Base-by-base conservation (phyloP, 306 rosid genomes). In the Urtica urens region DNA sequence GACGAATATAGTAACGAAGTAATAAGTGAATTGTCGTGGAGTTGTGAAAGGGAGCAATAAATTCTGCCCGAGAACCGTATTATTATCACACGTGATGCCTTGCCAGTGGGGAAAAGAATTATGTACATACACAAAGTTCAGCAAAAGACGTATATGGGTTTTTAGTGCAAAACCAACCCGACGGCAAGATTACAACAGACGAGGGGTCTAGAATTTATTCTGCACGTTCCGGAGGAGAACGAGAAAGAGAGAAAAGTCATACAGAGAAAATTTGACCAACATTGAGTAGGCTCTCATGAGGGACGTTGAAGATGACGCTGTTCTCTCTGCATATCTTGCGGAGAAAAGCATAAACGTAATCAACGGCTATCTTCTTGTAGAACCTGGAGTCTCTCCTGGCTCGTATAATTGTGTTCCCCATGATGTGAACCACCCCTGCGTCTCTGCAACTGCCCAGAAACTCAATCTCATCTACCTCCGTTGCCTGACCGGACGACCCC, bases 231-330 rank as follows among this genome's bases (percentile, higher is more conserved):
- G n/a, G n/a, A n/a, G n/a, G n/a, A n/a, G n/a, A n/a, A n/a, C n/a
- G n/a, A n/a, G n/a, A n/a, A n/a, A 7, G 10, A 23, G 30, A 15
- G 17, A 30, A 37, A 29, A 23, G 37, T 54, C 77, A 90, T 60
- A 92, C 94, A 68, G 72, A 92, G 58, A 85, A 79, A 64, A 85
- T 62, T 56, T 82, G 99, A 10, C 99, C 99, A 55, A 92, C 99
- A 59, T 92, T 85, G 55, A 92, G 62, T 23, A 92, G 79, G 65
- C 87, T 79, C 87, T 85, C 99, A 66, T 92, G 99, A 61, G 99
- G 99, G 37, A 92, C 68, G 73, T 85, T 85, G 82, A 92, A 82
- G 63, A 92, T 85, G 35, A 63, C 86, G 73, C 96, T 85, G 37
- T 82, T 55, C 67, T 82, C 94, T 74, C 99, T 77, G 78, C 99